A percentile compares a stretch with the other conserved stretches of the same genome.
Evolutionary conservation across 2,329 filamentous ascomycete genomes (phyloP).

Genomic region (Cladobotryum protrusum): DNA sequence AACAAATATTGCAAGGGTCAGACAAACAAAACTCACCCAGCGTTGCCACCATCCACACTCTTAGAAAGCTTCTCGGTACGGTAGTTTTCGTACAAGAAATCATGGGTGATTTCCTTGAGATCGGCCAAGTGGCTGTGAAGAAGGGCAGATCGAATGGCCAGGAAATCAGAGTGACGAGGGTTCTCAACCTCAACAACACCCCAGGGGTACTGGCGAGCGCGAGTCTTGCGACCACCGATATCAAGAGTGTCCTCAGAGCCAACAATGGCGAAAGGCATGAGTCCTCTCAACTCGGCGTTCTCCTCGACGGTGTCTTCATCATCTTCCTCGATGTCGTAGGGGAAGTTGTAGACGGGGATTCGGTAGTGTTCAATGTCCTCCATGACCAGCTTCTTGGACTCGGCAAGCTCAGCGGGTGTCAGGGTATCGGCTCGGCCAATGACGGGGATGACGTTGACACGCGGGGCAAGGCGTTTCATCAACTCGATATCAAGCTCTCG

Average conservation of each 20-base stretch:
- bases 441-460: slow-evolving; percentile 97
- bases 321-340: slow-evolving; percentile 98
- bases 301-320: slow-evolving; percentile 99
- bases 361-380: slow-evolving; percentile 99
- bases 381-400: slow-evolving; percentile 99
- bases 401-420: slow-evolving; percentile 90
- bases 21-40: slow-evolving; percentile 62
- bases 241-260: slow-evolving; percentile 94
- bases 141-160: slow-evolving; percentile 92
- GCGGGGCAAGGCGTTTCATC: slow-evolving; percentile 97
- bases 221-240: slow-evolving; percentile 84
- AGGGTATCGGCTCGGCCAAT: slow-evolving; percentile 98
- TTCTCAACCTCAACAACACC: slow-evolving; percentile 99
- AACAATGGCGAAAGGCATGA: slow-evolving; percentile 99
- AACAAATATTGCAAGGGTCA: background rate
- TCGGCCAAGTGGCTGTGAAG: slow-evolving; percentile 97
- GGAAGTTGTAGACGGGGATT: slow-evolving; percentile 99
- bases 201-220: slow-evolving; percentile 97
- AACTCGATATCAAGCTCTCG: slow-evolving; percentile 98
- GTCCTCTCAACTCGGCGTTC: slow-evolving; percentile 91
- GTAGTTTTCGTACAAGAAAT: slow-evolving; percentile 99
- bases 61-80: slow-evolving; percentile 99
- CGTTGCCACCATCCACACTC: slow-evolving; percentile 87
- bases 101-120: slow-evolving; percentile 98
- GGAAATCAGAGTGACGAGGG: slow-evolving; percentile 96